These are phyloP conservation scores for Adenanthera pavonina DNA, from an alignment of 306 rosid genomes.

Conservation along the genomic window DNA sequence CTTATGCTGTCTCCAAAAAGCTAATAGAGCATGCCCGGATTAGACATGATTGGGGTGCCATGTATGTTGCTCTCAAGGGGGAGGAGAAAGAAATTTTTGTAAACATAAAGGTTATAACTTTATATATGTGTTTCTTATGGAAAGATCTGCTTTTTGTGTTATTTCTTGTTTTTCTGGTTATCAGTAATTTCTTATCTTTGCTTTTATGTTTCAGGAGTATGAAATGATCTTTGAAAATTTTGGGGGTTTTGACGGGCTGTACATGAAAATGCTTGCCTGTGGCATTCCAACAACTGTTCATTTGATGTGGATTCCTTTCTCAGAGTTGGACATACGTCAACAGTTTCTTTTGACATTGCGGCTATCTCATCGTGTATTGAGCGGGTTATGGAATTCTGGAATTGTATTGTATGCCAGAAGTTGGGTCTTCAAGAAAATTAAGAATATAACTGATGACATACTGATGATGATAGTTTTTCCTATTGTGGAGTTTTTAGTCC, in stretches of 20 bases:
- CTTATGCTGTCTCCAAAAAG: slow-evolving; percentile 75
- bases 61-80: slow-evolving; percentile 86
- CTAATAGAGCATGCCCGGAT: slow-evolving; percentile 76
- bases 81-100: slow-evolving; percentile 79
- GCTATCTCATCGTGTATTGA: slow-evolving; percentile 56
- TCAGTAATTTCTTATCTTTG: slow-evolving; percentile 34
- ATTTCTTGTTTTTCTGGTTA: slow-evolving; percentile 36
- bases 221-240: slow-evolving; percentile 74
- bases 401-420: slow-evolving; percentile 50
- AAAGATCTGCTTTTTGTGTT: slow-evolving; percentile 25
- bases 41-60: slow-evolving; percentile 89
- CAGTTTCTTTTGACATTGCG: slow-evolving; percentile 65
- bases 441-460: slow-evolving; percentile 67
- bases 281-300: slow-evolving; percentile 85
- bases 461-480: slow-evolving; percentile 79
- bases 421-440: slow-evolving; percentile 55
- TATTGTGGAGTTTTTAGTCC: slow-evolving; percentile 66
- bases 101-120: slow-evolving; percentile 71
- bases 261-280: slow-evolving; percentile 87
- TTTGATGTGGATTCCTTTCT: slow-evolving; percentile 88
- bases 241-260: slow-evolving; percentile 96
- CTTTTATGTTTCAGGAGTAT: slow-evolving; percentile 61
- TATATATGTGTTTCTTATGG: slow-evolving; percentile 34
- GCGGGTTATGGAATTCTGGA: slow-evolving; percentile 64
- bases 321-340: slow-evolving; percentile 74